These are phyloP conservation scores for Agaricus blazei DNA, from an alignment of 768 basidiomycete species.

Conservation along the genomic window DNA sequence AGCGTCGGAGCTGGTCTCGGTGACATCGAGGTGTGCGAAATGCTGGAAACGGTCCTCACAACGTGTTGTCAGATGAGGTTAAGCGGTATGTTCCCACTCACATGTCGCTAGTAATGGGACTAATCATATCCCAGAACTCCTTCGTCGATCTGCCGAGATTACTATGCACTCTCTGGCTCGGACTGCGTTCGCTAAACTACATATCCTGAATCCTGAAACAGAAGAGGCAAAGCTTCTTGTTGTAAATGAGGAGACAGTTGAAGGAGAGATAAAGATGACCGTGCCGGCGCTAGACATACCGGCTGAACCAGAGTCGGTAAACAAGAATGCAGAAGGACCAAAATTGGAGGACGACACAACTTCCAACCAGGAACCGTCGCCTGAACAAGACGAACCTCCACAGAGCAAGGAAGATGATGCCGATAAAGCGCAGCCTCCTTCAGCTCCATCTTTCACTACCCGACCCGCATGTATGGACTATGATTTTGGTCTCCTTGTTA, in stretches of 20 bases:
- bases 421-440: slow-evolving; percentile 17
- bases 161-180: slow-evolving; percentile 88
- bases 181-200: slow-evolving; percentile 74
- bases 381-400: background rate
- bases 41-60: slow-evolving; percentile 95
- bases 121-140: slow-evolving; percentile 53
- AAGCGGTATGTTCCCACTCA: slow-evolving; percentile 61
- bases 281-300: slow-evolving; percentile 34
- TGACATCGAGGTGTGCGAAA: slow-evolving; percentile 95
- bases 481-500: background rate
- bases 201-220: slow-evolving; percentile 51
- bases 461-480: slow-evolving; percentile 38
- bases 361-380: background rate
- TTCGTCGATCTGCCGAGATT: slow-evolving; percentile 82
- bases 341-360: background rate
- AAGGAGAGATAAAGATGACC: slow-evolving; percentile 58
- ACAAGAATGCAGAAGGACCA: slow-evolving; percentile 2
- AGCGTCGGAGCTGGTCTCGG: slow-evolving; percentile 68
- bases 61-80: slow-evolving; percentile 96
- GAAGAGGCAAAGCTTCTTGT: slow-evolving; percentile 67
- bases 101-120: background rate
- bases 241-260: slow-evolving; percentile 43
- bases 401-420: slow-evolving; percentile 11
- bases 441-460: slow-evolving; percentile 21
- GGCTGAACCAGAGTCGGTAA: slow-evolving; percentile 17